Conservation (phyloP, 257 asterid genomes). For the Solanum medicagineum region DNA sequence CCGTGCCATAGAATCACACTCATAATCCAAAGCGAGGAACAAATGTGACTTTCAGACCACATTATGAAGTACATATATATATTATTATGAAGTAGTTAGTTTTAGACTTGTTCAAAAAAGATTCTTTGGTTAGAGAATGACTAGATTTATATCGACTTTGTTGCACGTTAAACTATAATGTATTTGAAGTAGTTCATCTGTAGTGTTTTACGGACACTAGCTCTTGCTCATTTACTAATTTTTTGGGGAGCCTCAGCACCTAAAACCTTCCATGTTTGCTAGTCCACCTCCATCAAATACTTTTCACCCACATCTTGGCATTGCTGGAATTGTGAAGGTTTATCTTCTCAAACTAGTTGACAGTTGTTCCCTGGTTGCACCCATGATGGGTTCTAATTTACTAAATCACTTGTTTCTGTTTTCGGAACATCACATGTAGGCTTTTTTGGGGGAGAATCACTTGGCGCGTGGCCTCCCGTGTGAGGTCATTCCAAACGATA, state of each 20-base stretch:
- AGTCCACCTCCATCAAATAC: neutral
- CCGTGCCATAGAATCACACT: neutral
- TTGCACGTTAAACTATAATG: neutral
- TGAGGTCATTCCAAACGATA: neutral
- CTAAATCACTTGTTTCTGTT: neutral
- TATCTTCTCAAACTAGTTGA: neutral
- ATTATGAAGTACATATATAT: neutral
- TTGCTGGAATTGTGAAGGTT: neutral
- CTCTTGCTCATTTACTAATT: neutral
- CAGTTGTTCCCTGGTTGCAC: too few relatives aligned
- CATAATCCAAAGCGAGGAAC: neutral
- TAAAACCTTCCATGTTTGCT: neutral
- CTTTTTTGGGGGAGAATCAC: neutral
- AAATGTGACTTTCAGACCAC: neutral
- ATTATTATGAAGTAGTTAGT: neutral
- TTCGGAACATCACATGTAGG: neutral
- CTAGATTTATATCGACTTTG: neutral
- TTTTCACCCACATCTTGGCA: neutral
- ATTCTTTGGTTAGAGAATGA: neutral
- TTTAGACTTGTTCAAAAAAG: neutral
- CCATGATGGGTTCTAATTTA: neutral
- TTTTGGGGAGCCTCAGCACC: neutral
- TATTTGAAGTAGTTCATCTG: neutral
- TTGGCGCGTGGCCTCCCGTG: too few relatives aligned
- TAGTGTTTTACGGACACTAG: neutral